phyloP scores from a whole-genome alignment of 2,329 filamentous ascomycete species.

The Mollisia scopiformis region DNA sequence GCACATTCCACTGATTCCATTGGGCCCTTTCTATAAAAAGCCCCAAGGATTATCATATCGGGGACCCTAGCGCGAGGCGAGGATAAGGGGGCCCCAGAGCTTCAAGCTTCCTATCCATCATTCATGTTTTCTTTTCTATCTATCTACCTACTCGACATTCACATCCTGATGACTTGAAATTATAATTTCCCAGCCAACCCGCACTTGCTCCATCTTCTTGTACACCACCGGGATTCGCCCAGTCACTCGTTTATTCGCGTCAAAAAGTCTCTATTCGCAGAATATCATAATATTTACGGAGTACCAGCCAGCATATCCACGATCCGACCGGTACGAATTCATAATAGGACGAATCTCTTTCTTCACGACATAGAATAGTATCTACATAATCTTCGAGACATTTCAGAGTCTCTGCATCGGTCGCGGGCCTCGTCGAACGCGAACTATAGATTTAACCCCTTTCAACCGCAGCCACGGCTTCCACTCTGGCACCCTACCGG shows the following conservation, averaged over 20 bases:
- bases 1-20: constrained; percentile 29
- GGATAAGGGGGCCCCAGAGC: constrained; percentile 29
- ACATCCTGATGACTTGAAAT: constrained; percentile 15
- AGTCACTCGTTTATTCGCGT: constrained; percentile 35
- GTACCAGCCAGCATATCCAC: too few species aligned
- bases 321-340: constrained; percentile 3
- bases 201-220: constrained; percentile 31
- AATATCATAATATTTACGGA: constrained; percentile 22
- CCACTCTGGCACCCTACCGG: constrained; percentile 61
- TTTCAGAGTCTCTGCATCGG: constrained; percentile 15
- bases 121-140: background rate
- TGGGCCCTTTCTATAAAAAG: too few species aligned
- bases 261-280: constrained; percentile 24
- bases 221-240: constrained; percentile 27
- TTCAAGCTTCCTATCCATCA: constrained; percentile 10
- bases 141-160: constrained; percentile 12
- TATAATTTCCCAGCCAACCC: constrained; percentile 25
- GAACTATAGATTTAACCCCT: constrained; percentile 32
- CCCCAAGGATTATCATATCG: constrained; percentile 33
- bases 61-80: constrained; percentile 28
- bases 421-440: constrained; percentile 34
- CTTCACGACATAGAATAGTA: constrained; percentile 23
- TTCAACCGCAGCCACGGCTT: constrained; percentile 51
- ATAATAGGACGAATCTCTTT: constrained; percentile 24
- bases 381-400: constrained; percentile 23